Percentiles rank a stretch among this genome's conserved stretches.
phyloP scores from a whole-genome alignment of 306 rosid genomes.

The Pyrus betulifolia region DNA sequence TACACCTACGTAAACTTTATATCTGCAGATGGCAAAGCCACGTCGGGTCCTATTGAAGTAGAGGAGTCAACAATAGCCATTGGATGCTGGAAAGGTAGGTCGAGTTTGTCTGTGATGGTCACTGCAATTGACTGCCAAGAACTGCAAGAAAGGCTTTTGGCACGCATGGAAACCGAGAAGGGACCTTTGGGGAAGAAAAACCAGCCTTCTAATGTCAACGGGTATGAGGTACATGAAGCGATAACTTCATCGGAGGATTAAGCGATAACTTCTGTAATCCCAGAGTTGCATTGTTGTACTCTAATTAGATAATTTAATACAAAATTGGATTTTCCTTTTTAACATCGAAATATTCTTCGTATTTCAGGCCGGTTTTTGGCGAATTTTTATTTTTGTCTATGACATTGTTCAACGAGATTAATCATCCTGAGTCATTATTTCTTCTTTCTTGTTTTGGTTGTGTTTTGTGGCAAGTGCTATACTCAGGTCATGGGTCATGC shows the following conservation, averaged over 20 bases:
- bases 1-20: neutral
- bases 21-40: constrained; percentile 35
- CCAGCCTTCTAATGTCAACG: constrained; percentile 18
- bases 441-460: too few species aligned
- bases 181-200: constrained; percentile 22
- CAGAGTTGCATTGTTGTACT: neutral
- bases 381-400: too few species aligned
- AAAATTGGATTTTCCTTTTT: too few species aligned
- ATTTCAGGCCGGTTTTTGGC: too few species aligned
- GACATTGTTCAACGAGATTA: neutral
- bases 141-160: constrained; percentile 65
- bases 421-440: neutral
- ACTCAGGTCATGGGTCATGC: too few species aligned
- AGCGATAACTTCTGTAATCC: neutral
- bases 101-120: constrained; percentile 78
- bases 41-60: constrained; percentile 34
- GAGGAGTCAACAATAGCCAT: constrained; percentile 87
- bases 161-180: constrained; percentile 39
- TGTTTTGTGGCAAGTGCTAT: too few species aligned
- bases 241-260: constrained; percentile 6
- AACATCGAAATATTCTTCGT: too few species aligned
- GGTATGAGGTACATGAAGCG: constrained; percentile 23
- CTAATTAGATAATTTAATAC: neutral
- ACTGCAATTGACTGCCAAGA: constrained; percentile 86
- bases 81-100: constrained; percentile 94